Evolutionary conservation across 2,329 filamentous ascomycete species (phyloP).

Genomic region (Ophiostoma novo-ulmi): DNA sequence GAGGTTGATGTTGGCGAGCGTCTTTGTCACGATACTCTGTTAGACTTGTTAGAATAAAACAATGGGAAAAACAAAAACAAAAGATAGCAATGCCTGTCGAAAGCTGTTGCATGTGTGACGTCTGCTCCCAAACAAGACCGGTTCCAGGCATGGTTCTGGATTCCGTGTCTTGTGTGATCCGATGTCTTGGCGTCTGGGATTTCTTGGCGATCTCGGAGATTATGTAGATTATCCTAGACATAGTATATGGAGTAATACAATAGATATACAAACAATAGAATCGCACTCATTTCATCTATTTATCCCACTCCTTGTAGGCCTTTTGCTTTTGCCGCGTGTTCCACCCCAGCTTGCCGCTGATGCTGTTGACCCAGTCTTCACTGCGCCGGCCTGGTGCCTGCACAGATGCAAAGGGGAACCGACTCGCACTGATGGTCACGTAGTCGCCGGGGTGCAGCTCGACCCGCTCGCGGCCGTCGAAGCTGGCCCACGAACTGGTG

Average conservation of each 20-base stretch:
- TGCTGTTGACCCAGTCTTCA: constrained; percentile 79
- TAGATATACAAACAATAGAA: not conserved
- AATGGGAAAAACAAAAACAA: not conserved
- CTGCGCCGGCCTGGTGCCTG: constrained; percentile 62
- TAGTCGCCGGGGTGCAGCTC: constrained; percentile 76
- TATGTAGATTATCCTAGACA: not conserved
- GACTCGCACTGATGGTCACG: constrained; percentile 73
- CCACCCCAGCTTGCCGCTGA: constrained; percentile 73
- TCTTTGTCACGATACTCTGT: not conserved
- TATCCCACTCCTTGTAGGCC: constrained; percentile 47
- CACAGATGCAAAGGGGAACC: constrained; percentile 71
- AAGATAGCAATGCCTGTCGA: not conserved
- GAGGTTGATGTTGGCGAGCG: not conserved
- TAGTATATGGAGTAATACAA: not conserved
- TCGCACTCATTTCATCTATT: constrained; percentile 14
- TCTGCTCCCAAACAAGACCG: not conserved
- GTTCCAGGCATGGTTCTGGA: not conserved
- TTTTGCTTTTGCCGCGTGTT: constrained; percentile 77
- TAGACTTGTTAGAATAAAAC: not conserved
- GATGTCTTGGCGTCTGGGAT: constrained; percentile 1
- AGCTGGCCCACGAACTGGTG: constrained; percentile 92
- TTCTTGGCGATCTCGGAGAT: constrained; percentile 12
- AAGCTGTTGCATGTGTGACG: not conserved
- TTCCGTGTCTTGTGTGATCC: constrained; percentile 1
- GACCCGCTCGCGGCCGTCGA: constrained; percentile 86